Conservation (phyloP, 495 filamentous ascomycete species). For the Usnea hakonensis region DNA sequence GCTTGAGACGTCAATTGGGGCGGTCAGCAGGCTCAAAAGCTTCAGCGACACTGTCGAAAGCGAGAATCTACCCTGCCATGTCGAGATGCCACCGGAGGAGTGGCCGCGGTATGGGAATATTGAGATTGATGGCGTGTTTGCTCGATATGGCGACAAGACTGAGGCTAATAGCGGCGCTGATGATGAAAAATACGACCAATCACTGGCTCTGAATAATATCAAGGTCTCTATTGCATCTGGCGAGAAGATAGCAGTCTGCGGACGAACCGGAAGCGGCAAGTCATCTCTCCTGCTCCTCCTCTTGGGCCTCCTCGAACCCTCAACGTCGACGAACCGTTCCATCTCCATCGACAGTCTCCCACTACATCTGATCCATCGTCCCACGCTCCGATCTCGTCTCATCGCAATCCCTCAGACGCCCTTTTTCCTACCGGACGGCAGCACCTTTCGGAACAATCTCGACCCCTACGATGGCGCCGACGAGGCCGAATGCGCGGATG, state of each 20-base stretch:
- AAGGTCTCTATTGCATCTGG: conserved; percentile 29
- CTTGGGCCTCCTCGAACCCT: conserved; percentile 30
- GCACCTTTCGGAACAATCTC: conserved; percentile 54
- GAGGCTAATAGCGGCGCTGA: conserved; percentile 26
- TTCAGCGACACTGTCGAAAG: conserved; percentile 34
- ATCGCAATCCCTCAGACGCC: conserved; percentile 40
- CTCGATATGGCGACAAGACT: conserved; percentile 27
- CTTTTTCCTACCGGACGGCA: conserved; percentile 32
- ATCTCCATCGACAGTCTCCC: conserved; percentile 33
- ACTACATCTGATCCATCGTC: conserved; percentile 23
- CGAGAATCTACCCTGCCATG: conserved; percentile 25
- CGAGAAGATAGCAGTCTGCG: conserved; percentile 34
- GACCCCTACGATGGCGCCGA: conserved; percentile 70
- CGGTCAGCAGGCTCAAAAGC: conserved; percentile 37
- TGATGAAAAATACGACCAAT: conserved; percentile 41
- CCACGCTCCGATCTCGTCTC: conserved; percentile 29
- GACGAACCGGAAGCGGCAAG: conserved; percentile 38
- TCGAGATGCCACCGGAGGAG: conserved; percentile 14
- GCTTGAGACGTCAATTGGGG: conserved; percentile 47
- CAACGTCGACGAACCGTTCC: conserved; percentile 25
- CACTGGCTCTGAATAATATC: conserved; percentile 27
- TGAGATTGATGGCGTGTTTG: conserved; percentile 30
- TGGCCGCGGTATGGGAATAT: conserved; percentile 33
- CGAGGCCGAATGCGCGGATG: conserved; percentile 47
- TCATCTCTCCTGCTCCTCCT: conserved; percentile 32